Conservation (phyloP, 2,329 filamentous ascomycete genomes). For the Harringtonia aguacate region DNA sequence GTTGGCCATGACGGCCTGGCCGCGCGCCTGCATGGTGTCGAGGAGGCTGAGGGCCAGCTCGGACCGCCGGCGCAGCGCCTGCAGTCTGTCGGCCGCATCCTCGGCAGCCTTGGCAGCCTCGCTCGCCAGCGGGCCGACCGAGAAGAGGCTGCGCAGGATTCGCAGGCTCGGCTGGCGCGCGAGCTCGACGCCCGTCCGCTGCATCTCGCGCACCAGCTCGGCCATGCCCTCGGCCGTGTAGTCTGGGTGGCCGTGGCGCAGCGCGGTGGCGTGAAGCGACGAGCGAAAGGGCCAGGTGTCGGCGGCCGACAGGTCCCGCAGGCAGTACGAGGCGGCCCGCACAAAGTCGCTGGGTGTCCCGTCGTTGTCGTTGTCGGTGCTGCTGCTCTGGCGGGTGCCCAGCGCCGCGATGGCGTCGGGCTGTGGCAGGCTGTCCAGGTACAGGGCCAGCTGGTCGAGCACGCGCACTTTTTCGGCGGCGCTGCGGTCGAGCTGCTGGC, state of each 20-base stretch:
- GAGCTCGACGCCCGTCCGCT: slow-evolving; percentile 24
- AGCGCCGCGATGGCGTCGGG: background rate
- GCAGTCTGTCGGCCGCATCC: too few species aligned
- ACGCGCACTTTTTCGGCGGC: slow-evolving; percentile 15
- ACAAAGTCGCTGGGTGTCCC: background rate
- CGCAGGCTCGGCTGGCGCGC: slow-evolving; percentile 22
- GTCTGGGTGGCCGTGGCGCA: slow-evolving; percentile 7
- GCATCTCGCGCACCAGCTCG: slow-evolving; percentile 26
- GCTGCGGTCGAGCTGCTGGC: slow-evolving; percentile 13
- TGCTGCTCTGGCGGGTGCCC: background rate
- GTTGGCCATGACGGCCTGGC: slow-evolving; percentile 28
- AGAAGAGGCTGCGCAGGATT: slow-evolving; percentile 29
- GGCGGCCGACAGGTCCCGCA: slow-evolving; percentile 15
- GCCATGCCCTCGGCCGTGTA: slow-evolving; percentile 12
- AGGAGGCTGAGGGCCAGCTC: slow-evolving; percentile 32
- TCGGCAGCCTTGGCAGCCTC: too few species aligned
- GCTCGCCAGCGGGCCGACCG: slow-evolving; percentile 11
- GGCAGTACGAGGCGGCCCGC: background rate
- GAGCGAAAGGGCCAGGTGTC: slow-evolving; percentile 24
- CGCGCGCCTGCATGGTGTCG: slow-evolving; percentile 32
- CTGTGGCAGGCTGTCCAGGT: slow-evolving; percentile 12
- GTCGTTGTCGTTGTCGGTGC: too few species aligned
- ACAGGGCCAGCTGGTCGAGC: slow-evolving; percentile 14
- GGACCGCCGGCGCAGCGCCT: slow-evolving; percentile 20
- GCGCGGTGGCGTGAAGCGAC: slow-evolving; percentile 17